Conservation (phyloP, 1,139 yeast species). For the Zygoascus hellenicus region DNA sequence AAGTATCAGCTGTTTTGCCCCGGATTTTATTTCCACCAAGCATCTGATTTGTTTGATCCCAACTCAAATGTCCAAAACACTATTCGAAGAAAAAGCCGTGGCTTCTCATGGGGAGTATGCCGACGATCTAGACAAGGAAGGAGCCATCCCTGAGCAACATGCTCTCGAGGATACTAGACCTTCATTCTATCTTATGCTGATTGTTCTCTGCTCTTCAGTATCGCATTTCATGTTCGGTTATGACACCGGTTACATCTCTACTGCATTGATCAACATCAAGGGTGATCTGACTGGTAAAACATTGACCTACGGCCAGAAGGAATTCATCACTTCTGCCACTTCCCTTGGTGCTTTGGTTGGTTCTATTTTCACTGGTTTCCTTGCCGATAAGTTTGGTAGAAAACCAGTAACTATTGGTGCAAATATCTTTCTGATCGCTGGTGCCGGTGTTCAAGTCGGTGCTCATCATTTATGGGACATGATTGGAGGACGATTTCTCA, state of each 20-base stretch:
- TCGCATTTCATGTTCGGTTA: conserved; percentile 96
- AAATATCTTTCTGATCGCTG: conserved; percentile 69
- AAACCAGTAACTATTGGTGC: conserved; percentile 67
- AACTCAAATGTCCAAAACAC: not conserved
- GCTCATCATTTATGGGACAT: conserved; percentile 82
- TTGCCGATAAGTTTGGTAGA: conserved; percentile 79
- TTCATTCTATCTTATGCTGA: conserved; percentile 40
- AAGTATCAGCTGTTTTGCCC: too few relatives aligned
- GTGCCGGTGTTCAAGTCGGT: conserved; percentile 77
- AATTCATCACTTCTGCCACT: conserved; percentile 90
- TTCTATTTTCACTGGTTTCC: conserved; percentile 66
- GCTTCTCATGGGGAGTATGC: conserved; percentile 2
- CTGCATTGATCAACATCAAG: conserved; percentile 79
- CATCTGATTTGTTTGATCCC: not conserved
- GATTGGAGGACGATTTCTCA: conserved; percentile 83
- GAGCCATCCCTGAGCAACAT: conserved; percentile 3
- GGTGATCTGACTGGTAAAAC: conserved; percentile 50
- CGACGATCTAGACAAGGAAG: not conserved
- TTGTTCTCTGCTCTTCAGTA: conserved; percentile 80
- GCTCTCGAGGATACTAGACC: conserved; percentile 18
- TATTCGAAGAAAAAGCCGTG: conserved; percentile 1
- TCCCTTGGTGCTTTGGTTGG: conserved; percentile 87
- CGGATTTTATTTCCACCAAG: not conserved
- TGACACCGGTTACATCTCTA: conserved; percentile 92
- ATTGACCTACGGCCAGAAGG: conserved; percentile 72